Base-by-base conservation (phyloP, 164 flowering plant genomes). In the Sedum album region DNA sequence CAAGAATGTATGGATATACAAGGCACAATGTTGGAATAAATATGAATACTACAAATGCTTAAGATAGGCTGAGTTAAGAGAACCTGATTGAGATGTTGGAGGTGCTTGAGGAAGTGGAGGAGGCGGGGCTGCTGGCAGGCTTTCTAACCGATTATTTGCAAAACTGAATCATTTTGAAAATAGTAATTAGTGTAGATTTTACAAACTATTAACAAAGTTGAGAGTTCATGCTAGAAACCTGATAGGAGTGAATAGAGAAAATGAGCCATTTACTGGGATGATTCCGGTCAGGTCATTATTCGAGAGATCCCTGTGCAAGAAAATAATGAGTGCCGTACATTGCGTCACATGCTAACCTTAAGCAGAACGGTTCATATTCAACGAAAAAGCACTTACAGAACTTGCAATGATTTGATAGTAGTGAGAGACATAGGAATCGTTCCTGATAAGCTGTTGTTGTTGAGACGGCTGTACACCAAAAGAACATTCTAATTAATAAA, bases 291-390 rank as follows among this genome's bases (percentile, higher is more conserved):
- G 79, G 0, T 42, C 6, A 67, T 83, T 83, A 66, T 74, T 77
- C 60, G 90, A 86, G 21, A 86, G 84, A 84, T 86, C 90, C 74
- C 90, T 86, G 79, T 69, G 79, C 35, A 21, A 23, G 41, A 64
- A 64, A 33, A 1, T 11, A 0, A 62, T 36, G 39, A 25, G 0
- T 25, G 21, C 23, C 6, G 4, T 51, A 2, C 31, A 11, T 14
- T 44, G 15, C 39, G 8, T 10, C 17, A 11, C 23, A 51, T 5
- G 28, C 57, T 51, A 26, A 51, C 57, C 7, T 51, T 26, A 23
- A 51, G 26, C 21, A n/a, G 57, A 51, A n/a, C 13, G n/a, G n/a
- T 51, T 14, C 57, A 23, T 55, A 8, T 55, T 10, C 7, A 23
- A 21, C 2, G 26, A 49, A 49, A 49, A 68, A 46, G 31, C 49